A percentile compares a stretch with the other conserved stretches of the same genome.
These are phyloP conservation scores for Thielaviopsis musarum DNA, from an alignment of 2,329 filamentous ascomycete genomes.

Conservation along the genomic window DNA sequence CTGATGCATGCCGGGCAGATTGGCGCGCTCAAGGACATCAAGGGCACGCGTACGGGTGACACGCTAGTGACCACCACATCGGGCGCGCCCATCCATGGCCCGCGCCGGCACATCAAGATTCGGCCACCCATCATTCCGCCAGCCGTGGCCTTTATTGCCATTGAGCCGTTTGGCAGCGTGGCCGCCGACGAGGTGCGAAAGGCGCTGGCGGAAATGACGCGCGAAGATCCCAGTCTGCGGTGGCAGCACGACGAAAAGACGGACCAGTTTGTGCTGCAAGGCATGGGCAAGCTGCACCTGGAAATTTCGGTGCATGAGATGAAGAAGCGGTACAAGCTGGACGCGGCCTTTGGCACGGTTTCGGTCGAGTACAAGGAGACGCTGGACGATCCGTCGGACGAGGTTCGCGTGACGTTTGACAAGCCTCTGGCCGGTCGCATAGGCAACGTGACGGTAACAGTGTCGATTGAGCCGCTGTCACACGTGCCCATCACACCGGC, in stretches of 20 bases:
- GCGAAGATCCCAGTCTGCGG: constrained; percentile 85
- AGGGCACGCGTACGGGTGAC: constrained; percentile 83
- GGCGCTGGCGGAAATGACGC: constrained; percentile 58
- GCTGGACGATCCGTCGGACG: constrained; percentile 38
- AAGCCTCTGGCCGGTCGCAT: constrained; percentile 63
- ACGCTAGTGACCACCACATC: constrained; percentile 63
- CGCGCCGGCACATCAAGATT: constrained; percentile 61
- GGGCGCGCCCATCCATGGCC: constrained; percentile 44
- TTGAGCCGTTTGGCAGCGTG: constrained; percentile 61
- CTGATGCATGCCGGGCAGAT: constrained; percentile 77
- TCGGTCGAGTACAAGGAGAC: constrained; percentile 92
- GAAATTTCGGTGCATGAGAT: constrained; percentile 84
- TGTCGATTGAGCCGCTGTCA: constrained; percentile 43
- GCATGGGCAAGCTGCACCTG: constrained; percentile 91
- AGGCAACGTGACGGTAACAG: constrained; percentile 62
- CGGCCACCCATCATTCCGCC: constrained; percentile 79
- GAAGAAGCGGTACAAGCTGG: constrained; percentile 62
- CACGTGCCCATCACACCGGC: constrained; percentile 21
- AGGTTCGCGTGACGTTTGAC: constrained; percentile 52
- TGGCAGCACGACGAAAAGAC: constrained; percentile 76
- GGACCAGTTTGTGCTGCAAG: constrained; percentile 81
- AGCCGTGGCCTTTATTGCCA: constrained; percentile 89
- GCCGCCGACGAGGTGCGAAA: constrained; percentile 68
- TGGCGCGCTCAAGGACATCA: constrained; percentile 79
- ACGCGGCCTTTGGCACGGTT: constrained; percentile 77